Conservation (phyloP, 768 basidiomycete genomes). For the Lactarius indigo region DNA sequence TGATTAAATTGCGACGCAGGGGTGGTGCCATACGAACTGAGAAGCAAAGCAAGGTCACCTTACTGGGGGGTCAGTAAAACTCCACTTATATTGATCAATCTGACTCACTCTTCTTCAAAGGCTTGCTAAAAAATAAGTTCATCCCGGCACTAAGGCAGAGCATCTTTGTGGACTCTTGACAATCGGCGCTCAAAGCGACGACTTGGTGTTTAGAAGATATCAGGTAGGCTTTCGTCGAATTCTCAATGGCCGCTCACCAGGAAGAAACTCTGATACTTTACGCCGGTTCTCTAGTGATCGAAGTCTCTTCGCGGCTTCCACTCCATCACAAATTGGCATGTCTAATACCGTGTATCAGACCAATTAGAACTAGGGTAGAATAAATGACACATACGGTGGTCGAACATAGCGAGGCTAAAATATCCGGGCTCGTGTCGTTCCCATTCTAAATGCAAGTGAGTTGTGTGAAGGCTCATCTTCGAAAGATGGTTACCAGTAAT, state of each 20-base stretch:
- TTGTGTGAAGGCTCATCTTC: background rate
- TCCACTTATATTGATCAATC: background rate
- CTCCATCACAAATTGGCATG: slow-evolving; percentile 77
- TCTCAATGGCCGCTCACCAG: slow-evolving; percentile 42
- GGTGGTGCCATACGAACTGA: slow-evolving; percentile 46
- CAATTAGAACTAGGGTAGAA: background rate
- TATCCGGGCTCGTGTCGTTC: slow-evolving; percentile 62
- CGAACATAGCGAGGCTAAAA: slow-evolving; percentile 68
- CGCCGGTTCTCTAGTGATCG: slow-evolving; percentile 55
- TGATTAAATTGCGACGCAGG: background rate
- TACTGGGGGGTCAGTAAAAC: background rate
- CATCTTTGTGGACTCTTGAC: slow-evolving; percentile 72
- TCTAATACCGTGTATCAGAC: slow-evolving; percentile 38
- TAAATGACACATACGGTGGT: slow-evolving; percentile 50
- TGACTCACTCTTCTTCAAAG: slow-evolving; percentile 51
- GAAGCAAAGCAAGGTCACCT: slow-evolving; percentile 51
- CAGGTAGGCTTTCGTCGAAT: background rate
- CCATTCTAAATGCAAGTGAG: slow-evolving; percentile 48
- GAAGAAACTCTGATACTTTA: slow-evolving; percentile 47
- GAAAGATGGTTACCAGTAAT: slow-evolving; percentile 41
- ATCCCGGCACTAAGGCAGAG: slow-evolving; percentile 76
- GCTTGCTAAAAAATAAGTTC: slow-evolving; percentile 75
- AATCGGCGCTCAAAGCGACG: slow-evolving; percentile 71
- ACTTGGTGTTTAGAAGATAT: slow-evolving; percentile 37
- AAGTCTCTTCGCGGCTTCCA: slow-evolving; percentile 66